phyloP scores from a whole-genome alignment of 2,329 filamentous ascomycete species.

The Alternaria sp. region DNA sequence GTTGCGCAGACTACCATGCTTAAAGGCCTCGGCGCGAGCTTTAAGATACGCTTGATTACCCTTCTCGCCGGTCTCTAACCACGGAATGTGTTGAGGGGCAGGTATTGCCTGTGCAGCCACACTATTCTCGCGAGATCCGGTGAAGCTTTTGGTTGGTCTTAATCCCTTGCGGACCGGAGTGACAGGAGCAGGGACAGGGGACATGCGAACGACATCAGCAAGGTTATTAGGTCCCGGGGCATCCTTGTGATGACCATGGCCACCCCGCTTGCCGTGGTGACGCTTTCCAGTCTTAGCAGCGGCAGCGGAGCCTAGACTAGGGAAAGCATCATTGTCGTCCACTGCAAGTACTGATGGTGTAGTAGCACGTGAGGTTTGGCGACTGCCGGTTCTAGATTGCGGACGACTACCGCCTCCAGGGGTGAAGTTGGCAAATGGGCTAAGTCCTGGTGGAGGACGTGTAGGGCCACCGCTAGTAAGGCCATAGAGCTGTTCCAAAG shows the following conservation, averaged over 20 bases:
- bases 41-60: constrained; percentile 96
- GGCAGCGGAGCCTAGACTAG: constrained; percentile 79
- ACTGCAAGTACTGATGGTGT: constrained; percentile 77
- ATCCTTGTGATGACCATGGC: constrained; percentile 70
- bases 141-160: constrained; percentile 71
- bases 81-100: constrained; percentile 90
- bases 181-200: constrained; percentile 78
- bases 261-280: constrained; percentile 89
- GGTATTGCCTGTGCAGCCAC: constrained; percentile 83
- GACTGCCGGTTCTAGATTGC: constrained; percentile 83
- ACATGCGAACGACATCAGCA: constrained; percentile 95
- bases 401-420: constrained; percentile 67
- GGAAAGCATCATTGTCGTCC: constrained; percentile 95
- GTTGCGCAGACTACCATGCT: constrained; percentile 93
- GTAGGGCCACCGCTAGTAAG: constrained; percentile 42
- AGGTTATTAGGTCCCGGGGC: constrained; percentile 72
- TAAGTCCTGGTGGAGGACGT: constrained; percentile 75
- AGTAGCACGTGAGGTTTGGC: constrained; percentile 72
- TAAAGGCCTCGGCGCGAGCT: constrained; percentile 93
- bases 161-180: constrained; percentile 64
- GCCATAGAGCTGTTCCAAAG: constrained; percentile 55
- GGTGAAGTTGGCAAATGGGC: constrained; percentile 66
- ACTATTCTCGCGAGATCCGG: constrained; percentile 77
- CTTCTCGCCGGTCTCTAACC: constrained; percentile 90
- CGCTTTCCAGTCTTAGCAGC: constrained; percentile 82